phyloP scores from a whole-genome alignment of 306 rosid species.

The Hippophae tibetana region DNA sequence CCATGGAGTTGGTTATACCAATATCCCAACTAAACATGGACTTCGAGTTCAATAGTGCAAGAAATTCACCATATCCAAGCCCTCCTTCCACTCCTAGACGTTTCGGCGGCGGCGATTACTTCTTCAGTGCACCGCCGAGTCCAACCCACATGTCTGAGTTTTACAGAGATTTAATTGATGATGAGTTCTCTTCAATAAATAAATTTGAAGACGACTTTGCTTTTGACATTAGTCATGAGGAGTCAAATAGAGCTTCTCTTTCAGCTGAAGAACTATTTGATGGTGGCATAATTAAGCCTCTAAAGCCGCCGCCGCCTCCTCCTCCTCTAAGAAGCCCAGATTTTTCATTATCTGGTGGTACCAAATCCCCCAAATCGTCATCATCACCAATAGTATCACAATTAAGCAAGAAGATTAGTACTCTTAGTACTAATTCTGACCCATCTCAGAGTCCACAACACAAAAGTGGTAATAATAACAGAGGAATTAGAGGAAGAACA shows the following conservation, averaged over 20 bases:
- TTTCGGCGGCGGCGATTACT: too few species aligned
- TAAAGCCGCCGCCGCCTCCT: slow-evolving; percentile 25
- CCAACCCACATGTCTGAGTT: too few species aligned
- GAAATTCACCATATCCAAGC: too few species aligned
- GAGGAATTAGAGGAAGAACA: slow-evolving; percentile 45
- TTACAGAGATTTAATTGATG: too few species aligned
- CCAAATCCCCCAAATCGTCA: slow-evolving; percentile 21
- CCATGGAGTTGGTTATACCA: too few species aligned
- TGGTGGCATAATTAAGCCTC: slow-evolving; percentile 54
- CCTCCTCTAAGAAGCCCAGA: slow-evolving; percentile 3
- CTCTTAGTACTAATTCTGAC: too few species aligned
- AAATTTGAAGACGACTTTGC: slow-evolving; percentile 39
- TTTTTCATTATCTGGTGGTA: background rate
- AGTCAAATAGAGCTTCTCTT: slow-evolving; percentile 34
- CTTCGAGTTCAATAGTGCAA: too few species aligned
- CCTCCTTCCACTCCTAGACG: too few species aligned
- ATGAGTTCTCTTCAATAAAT: too few species aligned
- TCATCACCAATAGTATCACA: background rate
- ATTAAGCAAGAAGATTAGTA: slow-evolving; percentile 22
- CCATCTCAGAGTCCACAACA: background rate
- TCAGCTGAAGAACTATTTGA: slow-evolving; percentile 83
- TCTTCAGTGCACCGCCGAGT: too few species aligned
- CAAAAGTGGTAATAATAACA: slow-evolving; percentile 12
- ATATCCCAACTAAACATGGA: too few species aligned
- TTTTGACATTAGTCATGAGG: slow-evolving; percentile 31